Conservation (phyloP, 352 stramenopile species). For the Phytophthora fragariaefolia region DNA sequence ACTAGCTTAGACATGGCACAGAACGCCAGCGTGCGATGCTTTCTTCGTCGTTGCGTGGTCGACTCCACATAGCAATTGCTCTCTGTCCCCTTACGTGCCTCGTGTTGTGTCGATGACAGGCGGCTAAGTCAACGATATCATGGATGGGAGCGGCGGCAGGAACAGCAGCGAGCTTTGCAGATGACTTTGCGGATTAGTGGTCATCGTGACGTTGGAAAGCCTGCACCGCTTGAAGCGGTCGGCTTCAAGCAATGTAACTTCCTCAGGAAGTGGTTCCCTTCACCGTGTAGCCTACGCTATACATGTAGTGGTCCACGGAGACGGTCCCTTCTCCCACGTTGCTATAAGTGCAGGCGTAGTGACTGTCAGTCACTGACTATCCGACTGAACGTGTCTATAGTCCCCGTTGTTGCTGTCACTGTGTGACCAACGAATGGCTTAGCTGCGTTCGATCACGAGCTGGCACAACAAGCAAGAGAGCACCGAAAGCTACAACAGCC, state of each 20-base stretch:
- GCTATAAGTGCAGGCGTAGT: too few species aligned
- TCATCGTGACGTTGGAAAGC: constrained; percentile 20
- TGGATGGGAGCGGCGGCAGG: not conserved
- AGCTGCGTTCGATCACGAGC: not conserved
- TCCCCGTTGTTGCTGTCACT: too few species aligned
- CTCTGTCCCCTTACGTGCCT: constrained; percentile 6
- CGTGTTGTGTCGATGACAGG: constrained; percentile 7
- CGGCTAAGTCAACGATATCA: constrained; percentile 4
- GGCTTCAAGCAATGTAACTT: too few species aligned
- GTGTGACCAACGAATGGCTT: not conserved
- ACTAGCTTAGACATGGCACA: too few species aligned
- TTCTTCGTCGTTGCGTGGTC: too few species aligned
- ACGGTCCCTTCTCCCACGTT: constrained; percentile 8
- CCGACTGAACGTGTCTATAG: too few species aligned
- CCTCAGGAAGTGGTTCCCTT: too few species aligned
- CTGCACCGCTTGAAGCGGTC: constrained; percentile 22
- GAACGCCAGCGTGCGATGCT: too few species aligned
- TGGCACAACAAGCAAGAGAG: not conserved
- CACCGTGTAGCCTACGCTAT: too few species aligned
- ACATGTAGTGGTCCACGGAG: too few species aligned
- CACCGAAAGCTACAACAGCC: not conserved
- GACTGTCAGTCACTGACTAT: too few species aligned
- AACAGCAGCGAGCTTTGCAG: constrained; percentile 8
- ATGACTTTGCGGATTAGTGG: constrained; percentile 21
- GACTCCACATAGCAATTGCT: not conserved